phyloP scores from a whole-genome alignment of 768 basidiomycete species.

The Porpolomopsis calyptriformis region DNA sequence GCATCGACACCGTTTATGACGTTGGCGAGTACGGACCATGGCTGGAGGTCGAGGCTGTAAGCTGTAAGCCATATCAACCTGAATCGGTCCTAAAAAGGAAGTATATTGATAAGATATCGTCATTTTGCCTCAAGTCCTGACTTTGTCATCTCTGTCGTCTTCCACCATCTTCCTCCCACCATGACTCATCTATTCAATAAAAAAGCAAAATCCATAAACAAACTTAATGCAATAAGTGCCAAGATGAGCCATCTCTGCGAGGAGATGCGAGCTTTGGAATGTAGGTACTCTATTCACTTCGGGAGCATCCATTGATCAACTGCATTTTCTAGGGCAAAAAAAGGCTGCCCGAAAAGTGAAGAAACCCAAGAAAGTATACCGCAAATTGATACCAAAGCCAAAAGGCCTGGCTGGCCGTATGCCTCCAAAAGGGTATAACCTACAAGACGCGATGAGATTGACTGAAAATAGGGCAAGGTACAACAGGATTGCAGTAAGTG shows the following conservation, averaged over 20 bases:
- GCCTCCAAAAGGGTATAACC: background rate
- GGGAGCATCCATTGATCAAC: background rate
- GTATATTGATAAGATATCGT: background rate
- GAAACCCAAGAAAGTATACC: background rate
- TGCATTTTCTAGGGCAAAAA: background rate
- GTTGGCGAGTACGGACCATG: background rate
- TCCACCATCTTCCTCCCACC: background rate
- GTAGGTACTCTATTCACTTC: background rate
- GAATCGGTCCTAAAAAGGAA: too few relatives aligned
- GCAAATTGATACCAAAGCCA: constrained; percentile 1
- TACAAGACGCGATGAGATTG: background rate
- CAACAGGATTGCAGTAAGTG: constrained; percentile 2
- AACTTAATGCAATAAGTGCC: background rate
- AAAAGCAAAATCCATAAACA: background rate
- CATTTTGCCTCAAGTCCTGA: background rate
- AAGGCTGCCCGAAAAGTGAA: background rate
- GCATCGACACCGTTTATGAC: background rate
- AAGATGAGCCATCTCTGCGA: background rate
- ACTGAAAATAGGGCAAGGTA: background rate
- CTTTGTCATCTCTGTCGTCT: background rate
- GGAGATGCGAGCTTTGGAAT: background rate
- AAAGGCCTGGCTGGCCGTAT: background rate
- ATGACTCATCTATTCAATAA: background rate
- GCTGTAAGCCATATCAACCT: too few relatives aligned
- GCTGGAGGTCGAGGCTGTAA: too few relatives aligned